These are phyloP conservation scores for Miscanthus lutarioriparius DNA, from an alignment of 176 grass and related monocot genomes.

Conservation along the genomic window DNA sequence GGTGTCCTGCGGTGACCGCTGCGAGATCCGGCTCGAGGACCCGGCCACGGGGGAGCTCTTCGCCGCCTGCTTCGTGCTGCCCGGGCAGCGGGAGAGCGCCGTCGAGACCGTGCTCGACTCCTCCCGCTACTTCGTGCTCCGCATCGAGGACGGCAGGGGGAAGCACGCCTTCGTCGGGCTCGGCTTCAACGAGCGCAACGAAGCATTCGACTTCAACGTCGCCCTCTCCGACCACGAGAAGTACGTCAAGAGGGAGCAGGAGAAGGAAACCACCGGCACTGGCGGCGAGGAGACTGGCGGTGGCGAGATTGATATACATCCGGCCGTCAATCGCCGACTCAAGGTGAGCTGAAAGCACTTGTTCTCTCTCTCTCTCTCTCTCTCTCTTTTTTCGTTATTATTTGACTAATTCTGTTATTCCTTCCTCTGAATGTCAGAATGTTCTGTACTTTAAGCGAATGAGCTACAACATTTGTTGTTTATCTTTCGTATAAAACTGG, in stretches of 20 bases:
- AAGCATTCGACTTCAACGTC: conserved; percentile 99
- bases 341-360: conserved; percentile 51
- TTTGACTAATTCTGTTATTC: neutral
- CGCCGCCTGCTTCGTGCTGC: conserved; percentile 82
- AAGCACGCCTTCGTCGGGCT: conserved; percentile 97
- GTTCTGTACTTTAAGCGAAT: neutral
- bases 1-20: conserved; percentile 86
- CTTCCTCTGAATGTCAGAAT: neutral
- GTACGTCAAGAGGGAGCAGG: conserved; percentile 95
- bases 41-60: conserved; percentile 88
- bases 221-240: conserved; percentile 96
- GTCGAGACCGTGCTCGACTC: conserved; percentile 90
- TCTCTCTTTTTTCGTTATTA: neutral
- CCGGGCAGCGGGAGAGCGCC: conserved; percentile 64
- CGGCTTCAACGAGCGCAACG: conserved; percentile 95
- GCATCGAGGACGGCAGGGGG: conserved; percentile 79
- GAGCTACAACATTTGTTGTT: neutral
- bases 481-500: neutral
- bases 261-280: conserved; percentile 54
- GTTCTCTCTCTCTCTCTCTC: neutral
- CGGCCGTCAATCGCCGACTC: conserved; percentile 82
- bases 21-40: conserved; percentile 94
- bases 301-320: conserved; percentile 81
- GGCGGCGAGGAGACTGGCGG: conserved; percentile 58
- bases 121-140: conserved; percentile 93